phyloP scores from a whole-genome alignment of 345 rosid genomes.

The Linum tenue region DNA sequence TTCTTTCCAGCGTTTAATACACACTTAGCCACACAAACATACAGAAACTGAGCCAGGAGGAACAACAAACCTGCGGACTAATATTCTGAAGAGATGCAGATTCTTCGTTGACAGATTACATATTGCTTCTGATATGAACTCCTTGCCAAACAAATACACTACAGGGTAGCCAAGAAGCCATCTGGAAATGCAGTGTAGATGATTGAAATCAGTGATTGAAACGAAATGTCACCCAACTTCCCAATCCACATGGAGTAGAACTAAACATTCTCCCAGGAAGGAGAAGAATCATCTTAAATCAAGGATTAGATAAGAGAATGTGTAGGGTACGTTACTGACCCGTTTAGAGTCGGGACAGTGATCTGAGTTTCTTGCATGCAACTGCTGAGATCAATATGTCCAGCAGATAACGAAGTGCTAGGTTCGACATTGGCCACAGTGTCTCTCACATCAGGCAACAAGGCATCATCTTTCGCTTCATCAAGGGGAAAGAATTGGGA shows the following conservation, averaged over 20 bases:
- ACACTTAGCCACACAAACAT: too few relatives aligned
- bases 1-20: too few relatives aligned
- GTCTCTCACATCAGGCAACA: constrained; percentile 15
- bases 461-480: constrained; percentile 21
- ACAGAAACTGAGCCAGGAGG: background rate
- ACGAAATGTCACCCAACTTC: background rate
- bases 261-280: background rate
- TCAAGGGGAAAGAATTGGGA: constrained; percentile 34
- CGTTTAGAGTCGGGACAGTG: constrained; percentile 81
- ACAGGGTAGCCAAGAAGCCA: constrained; percentile 96
- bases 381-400: constrained; percentile 57
- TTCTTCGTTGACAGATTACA: constrained; percentile 78
- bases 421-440: constrained; percentile 11
- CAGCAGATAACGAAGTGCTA: constrained; percentile 35
- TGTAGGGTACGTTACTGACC: constrained; percentile 30
- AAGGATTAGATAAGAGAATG: background rate
- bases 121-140: constrained; percentile 66
- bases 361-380: constrained; percentile 59
- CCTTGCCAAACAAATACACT: constrained; percentile 76
- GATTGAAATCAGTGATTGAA: background rate
- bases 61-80: constrained; percentile 49
- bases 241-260: background rate
- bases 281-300: background rate
- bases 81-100: constrained; percentile 59
- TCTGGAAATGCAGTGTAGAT: constrained; percentile 22